These are phyloP conservation scores for Lolium rigidum DNA, from an alignment of 176 grass and related monocot species.

Conservation along the genomic window DNA sequence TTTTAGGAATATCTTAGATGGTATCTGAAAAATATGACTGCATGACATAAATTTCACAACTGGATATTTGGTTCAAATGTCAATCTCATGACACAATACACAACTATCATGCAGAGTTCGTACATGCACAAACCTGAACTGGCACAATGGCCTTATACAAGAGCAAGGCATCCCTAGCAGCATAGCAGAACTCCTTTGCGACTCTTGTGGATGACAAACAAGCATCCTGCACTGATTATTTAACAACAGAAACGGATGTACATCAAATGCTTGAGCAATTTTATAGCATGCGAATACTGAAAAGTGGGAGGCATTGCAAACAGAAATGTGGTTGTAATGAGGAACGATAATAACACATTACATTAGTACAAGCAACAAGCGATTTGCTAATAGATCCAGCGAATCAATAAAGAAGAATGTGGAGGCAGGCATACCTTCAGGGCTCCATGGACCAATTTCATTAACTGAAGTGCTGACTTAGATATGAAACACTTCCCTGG, in stretches of 20 bases:
- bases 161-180: conserved; percentile 90
- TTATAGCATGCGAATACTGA: background rate
- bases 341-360: background rate
- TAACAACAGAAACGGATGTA: conserved; percentile 62
- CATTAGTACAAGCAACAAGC: conserved; percentile 18
- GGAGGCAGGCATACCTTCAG: conserved; percentile 73
- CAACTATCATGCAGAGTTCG: conserved; percentile 36
- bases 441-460: conserved; percentile 85
- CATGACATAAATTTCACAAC: background rate
- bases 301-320: conserved; percentile 23
- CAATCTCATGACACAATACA: conserved; percentile 8
- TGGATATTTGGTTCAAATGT: conserved; percentile 29
- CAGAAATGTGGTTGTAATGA: conserved; percentile 29
- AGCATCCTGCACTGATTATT: conserved; percentile 94
- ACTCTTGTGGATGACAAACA: conserved; percentile 89
- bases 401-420: conserved; percentile 37
- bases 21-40: conserved; percentile 13
- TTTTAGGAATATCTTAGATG: conserved; percentile 23
- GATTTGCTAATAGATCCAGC: background rate
- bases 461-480: conserved; percentile 74
- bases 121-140: conserved; percentile 68
- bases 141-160: conserved; percentile 91
- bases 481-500: conserved; percentile 78
- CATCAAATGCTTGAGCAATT: conserved; percentile 44
- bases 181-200: conserved; percentile 88